phyloP scores from a whole-genome alignment of 257 asterid genomes.

The Leonotis leonurus region DNA sequence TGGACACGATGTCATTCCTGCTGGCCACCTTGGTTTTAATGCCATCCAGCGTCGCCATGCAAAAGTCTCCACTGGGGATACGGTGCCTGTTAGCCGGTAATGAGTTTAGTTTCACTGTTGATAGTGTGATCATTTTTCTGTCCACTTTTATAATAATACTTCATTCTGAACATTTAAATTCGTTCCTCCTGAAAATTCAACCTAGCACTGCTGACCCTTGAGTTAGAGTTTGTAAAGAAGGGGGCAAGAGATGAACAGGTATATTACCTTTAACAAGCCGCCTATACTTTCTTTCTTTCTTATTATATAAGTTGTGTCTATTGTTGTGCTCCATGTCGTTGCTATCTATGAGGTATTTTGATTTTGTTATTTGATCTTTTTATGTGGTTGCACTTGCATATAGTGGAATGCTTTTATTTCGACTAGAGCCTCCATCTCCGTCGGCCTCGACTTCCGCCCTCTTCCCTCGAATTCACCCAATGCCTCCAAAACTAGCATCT shows the following conservation, averaged over 20 bases:
- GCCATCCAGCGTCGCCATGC: conserved; percentile 88
- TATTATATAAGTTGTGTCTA: neutral
- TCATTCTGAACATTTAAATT: conserved; percentile 36
- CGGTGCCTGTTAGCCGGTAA: conserved; percentile 67
- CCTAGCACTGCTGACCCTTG: conserved; percentile 79
- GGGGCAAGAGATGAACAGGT: conserved; percentile 89
- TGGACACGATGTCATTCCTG: conserved; percentile 47
- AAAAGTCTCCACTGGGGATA: conserved; percentile 74
- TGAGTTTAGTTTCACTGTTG: neutral
- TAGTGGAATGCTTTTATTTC: neutral
- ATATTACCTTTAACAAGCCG: conserved; percentile 9
- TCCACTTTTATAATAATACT: conserved; percentile 8
- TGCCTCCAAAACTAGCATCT: conserved; percentile 36
- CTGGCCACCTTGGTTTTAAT: conserved; percentile 73
- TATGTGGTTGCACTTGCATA: conserved; percentile 7
- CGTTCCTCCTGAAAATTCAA: conserved; percentile 73
- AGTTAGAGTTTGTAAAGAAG: conserved; percentile 92
- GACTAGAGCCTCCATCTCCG: too few relatives aligned
- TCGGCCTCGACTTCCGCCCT: too few relatives aligned
- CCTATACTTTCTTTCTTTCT: neutral
- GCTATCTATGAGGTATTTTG: conserved; percentile 1
- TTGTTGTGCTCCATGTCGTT: neutral
- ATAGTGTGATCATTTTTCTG: neutral
- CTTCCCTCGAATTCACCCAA: too few relatives aligned
- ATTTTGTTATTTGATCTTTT: neutral